Evolutionary conservation across 83 land plant species (phyloP), one percentile per base, ranked within the genome.

Genomic region (Diphasiastrum complanatum): DNA sequence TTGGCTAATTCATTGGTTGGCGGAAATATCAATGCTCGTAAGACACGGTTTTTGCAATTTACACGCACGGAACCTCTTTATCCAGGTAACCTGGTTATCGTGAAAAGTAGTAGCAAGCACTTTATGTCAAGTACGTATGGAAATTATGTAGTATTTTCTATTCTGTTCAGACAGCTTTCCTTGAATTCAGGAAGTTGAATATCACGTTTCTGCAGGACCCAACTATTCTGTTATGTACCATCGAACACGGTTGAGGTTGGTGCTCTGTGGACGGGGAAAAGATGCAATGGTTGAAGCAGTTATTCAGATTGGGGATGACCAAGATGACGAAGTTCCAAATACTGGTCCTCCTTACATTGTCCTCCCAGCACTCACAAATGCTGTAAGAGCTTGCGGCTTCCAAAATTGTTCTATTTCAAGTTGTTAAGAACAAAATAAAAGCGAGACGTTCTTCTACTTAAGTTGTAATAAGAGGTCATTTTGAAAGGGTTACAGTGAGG

Each of bases 251-350:
- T 59, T 69, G 65, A 79, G 75, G 49, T 57, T 95, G 60, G 67
- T 77, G 33, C 70, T 95, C 78, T 78, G 74, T 46, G 89, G 89
- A 70, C 81, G 76, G 72, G 96, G 84, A n/a, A n/a, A n/a, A n/a
- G n/a, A n/a, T 68, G 84, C 82, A 25, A 75, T 82, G 62, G 89
- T 85, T 25, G 83, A 82, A 61, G 82, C 82, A 26, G 70, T 75
- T 27, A 65, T 91, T 63, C 78, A 75, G 43, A 77, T 66, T 79
- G 96, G 86, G 18, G 85, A 86, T 49, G 63, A 70, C 53, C 92
- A 81, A 33, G 86, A 86, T 10, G 70, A 70, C 24, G 79, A 63
- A 34, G 80, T 72, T 16, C 36, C 32, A 27, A 60, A 57, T 40
- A 71, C 48, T 47, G 63, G 43, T 49, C 78, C 69, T 20, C 72